These are phyloP conservation scores for Cyberlindnera galapagoensis DNA, from an alignment of 805 yeast species.

Conservation along the genomic window DNA sequence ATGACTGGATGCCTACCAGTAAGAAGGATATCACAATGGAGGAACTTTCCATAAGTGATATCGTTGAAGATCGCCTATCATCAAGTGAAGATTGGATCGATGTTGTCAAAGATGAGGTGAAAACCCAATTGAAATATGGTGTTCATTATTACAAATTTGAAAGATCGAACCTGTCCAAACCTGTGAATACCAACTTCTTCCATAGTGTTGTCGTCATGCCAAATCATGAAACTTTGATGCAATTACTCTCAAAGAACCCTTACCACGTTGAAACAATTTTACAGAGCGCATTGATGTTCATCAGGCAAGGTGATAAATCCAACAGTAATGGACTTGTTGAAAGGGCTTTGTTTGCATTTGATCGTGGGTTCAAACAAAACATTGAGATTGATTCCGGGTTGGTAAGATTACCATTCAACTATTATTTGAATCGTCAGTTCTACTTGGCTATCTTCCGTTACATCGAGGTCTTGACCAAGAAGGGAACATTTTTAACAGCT, in stretches of 20 bases:
- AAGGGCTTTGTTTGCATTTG: constrained; percentile 72
- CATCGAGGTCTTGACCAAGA: constrained; percentile 61
- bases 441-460: constrained; percentile 69
- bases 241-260: constrained; percentile 49
- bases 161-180: constrained; percentile 28
- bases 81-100: constrained; percentile 42
- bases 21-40: constrained; percentile 58
- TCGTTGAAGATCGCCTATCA: constrained; percentile 29
- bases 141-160: constrained; percentile 53
- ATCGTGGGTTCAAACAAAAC: constrained; percentile 59
- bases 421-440: constrained; percentile 69
- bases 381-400: constrained; percentile 49
- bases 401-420: constrained; percentile 69
- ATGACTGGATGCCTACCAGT: constrained; percentile 73
- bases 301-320: constrained; percentile 68
- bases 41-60: constrained; percentile 36
- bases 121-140: constrained; percentile 34
- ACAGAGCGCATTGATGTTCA: constrained; percentile 67
- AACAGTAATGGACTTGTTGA: constrained; percentile 72
- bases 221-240: constrained; percentile 67
- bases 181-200: constrained; percentile 43
- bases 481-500: constrained; percentile 75
- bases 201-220: constrained; percentile 66
- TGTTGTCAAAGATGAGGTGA: constrained; percentile 36
- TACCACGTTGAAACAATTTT: constrained; percentile 75